These are phyloP conservation scores for Phanerochaete sordida DNA, from an alignment of 768 basidiomycete species.

Conservation along the genomic window DNA sequence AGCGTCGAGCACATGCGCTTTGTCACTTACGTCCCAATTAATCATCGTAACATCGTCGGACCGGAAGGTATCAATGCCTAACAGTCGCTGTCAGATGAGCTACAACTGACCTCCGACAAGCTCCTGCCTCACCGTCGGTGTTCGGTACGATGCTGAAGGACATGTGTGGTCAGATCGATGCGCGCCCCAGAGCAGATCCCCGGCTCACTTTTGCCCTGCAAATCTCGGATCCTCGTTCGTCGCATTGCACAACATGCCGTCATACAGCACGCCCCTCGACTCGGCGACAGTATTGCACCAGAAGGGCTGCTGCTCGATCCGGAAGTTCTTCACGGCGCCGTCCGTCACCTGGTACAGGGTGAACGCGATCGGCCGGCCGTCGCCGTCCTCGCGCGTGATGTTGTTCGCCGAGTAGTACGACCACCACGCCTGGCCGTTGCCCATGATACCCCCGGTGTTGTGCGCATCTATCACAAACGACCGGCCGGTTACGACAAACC, in stretches of 20 bases:
- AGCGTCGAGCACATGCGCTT: neutral
- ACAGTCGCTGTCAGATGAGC: neutral
- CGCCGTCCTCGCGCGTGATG: slow-evolving; percentile 45
- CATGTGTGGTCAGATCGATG: neutral
- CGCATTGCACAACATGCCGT: slow-evolving; percentile 57
- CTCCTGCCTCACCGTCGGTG: slow-evolving; percentile 43
- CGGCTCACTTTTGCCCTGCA: slow-evolving; percentile 43
- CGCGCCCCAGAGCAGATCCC: neutral
- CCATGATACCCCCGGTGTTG: slow-evolving; percentile 52
- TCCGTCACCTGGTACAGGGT: slow-evolving; percentile 44
- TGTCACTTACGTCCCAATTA: slow-evolving; percentile 45
- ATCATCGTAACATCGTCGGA: slow-evolving; percentile 44
- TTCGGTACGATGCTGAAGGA: slow-evolving; percentile 48
- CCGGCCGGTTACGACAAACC: slow-evolving; percentile 57
- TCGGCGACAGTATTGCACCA: slow-evolving; percentile 58
- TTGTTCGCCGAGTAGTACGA: slow-evolving; percentile 40
- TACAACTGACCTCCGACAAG: neutral
- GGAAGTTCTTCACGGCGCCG: slow-evolving; percentile 44
- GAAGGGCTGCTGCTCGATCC: slow-evolving; percentile 52
- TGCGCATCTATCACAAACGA: slow-evolving; percentile 56
- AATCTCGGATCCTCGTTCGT: slow-evolving; percentile 51
- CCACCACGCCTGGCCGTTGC: slow-evolving; percentile 64
- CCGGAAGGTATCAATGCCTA: slow-evolving; percentile 55
- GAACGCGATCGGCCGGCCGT: slow-evolving; percentile 55
- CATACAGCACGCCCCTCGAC: slow-evolving; percentile 45